These are phyloP conservation scores for Fusarium tanahbumbuense DNA, from an alignment of 2,329 filamentous ascomycete species.

Conservation along the genomic window DNA sequence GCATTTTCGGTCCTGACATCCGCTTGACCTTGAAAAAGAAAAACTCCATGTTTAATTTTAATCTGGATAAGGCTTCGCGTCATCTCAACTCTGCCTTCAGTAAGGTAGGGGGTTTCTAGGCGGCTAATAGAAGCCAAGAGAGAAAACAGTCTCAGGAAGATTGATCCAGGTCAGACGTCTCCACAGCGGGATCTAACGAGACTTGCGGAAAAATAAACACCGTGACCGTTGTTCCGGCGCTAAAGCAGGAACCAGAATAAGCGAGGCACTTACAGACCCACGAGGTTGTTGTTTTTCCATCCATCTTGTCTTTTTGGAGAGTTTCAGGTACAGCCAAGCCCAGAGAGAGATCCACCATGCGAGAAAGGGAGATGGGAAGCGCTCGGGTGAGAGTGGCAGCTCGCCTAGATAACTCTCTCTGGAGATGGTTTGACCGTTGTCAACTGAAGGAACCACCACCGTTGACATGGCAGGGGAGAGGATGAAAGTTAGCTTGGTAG, in stretches of 20 bases:
- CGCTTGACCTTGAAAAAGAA: neutral
- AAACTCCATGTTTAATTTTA: neutral
- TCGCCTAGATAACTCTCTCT: neutral
- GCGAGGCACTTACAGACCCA: neutral
- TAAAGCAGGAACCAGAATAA: slow-evolving; percentile 37
- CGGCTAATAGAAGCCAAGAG: neutral
- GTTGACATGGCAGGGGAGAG: neutral
- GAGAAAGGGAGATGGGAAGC: neutral
- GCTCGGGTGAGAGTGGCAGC: slow-evolving; percentile 8
- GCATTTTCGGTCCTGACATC: slow-evolving; percentile 4
- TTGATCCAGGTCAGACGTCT: neutral
- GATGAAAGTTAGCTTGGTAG: neutral
- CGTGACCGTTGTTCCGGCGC: slow-evolving; percentile 20
- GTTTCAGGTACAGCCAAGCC: slow-evolving; percentile 43
- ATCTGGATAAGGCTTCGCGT: slow-evolving; percentile 7
- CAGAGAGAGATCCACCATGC: slow-evolving; percentile 6
- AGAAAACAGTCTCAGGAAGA: slow-evolving; percentile 8
- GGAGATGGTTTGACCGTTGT: slow-evolving; percentile 4
- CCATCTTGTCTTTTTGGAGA: neutral
- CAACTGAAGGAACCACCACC: slow-evolving; percentile 1
- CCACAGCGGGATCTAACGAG: slow-evolving; percentile 1
- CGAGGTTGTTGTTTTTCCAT: slow-evolving; percentile 21
- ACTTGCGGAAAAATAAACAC: slow-evolving; percentile 35
- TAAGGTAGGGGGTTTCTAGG: no score
- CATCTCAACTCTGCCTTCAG: neutral